These are phyloP conservation scores for Goffeauzyma gilvescens DNA, from an alignment of 768 basidiomycete species.

Conservation along the genomic window DNA sequence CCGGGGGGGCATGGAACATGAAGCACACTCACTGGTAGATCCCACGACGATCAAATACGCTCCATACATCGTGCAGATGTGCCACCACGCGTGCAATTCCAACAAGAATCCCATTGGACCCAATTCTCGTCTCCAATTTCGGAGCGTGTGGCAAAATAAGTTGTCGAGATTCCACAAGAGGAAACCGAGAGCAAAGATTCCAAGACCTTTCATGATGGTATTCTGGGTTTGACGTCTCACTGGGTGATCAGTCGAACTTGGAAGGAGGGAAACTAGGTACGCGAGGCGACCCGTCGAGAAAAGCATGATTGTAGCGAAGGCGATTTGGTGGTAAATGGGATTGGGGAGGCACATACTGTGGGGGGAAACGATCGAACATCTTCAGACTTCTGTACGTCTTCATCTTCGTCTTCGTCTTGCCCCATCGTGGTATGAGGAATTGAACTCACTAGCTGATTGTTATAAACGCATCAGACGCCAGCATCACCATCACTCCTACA, in stretches of 20 bases:
- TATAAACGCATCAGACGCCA: slow-evolving; percentile 44
- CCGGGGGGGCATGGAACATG: neutral
- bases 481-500: slow-evolving; percentile 14
- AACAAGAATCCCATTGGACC: slow-evolving; percentile 18
- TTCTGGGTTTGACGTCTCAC: slow-evolving; percentile 35
- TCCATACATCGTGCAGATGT: slow-evolving; percentile 23
- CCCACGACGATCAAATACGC: slow-evolving; percentile 22
- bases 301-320: slow-evolving; percentile 47
- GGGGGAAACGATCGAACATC: neutral
- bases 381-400: no score
- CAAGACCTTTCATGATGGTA: slow-evolving; percentile 39
- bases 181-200: slow-evolving; percentile 47
- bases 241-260: slow-evolving; percentile 23
- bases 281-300: slow-evolving; percentile 37
- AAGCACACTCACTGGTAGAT: slow-evolving; percentile 18
- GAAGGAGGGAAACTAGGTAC: slow-evolving; percentile 38
- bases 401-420: no score
- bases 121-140: slow-evolving; percentile 8
- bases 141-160: slow-evolving; percentile 41
- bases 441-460: slow-evolving; percentile 53
- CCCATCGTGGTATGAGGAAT: neutral
- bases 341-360: slow-evolving; percentile 48
- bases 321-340: slow-evolving; percentile 59
- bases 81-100: slow-evolving; percentile 28
- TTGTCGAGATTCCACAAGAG: slow-evolving; percentile 66